A percentile compares a stretch with the other conserved stretches of the same genome.
Evolutionary conservation across 805 yeast genomes (phyloP).

Genomic region (Barnettozyma siamensis): DNA sequence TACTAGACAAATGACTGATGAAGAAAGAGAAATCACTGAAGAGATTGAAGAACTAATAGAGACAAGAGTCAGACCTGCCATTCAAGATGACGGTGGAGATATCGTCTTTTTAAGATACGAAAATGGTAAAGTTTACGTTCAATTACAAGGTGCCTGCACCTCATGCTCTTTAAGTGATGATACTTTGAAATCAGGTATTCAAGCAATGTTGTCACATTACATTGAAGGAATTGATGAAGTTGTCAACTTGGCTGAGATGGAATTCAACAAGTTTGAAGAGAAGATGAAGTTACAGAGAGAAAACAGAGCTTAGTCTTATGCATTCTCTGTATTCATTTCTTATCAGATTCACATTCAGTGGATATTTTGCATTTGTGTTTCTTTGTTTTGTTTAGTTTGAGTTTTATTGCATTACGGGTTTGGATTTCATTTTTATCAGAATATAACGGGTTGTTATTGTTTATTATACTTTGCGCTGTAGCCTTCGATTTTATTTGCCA

Average conservation of each 20-base stretch:
- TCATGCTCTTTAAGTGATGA: slow-evolving; percentile 88
- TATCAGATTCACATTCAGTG: neutral
- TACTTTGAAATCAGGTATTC: slow-evolving; percentile 92
- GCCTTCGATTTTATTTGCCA: slow-evolving; percentile 45
- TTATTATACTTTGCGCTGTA: slow-evolving; percentile 21
- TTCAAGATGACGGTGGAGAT: slow-evolving; percentile 88
- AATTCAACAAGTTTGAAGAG: slow-evolving; percentile 26
- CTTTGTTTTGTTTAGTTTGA: neutral
- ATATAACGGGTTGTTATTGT: neutral
- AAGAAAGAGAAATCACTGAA: slow-evolving; percentile 73
- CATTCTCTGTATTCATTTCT: neutral
- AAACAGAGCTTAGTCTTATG: slow-evolving; percentile 7
- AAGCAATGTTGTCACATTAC: slow-evolving; percentile 94
- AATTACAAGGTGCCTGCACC: slow-evolving; percentile 93
- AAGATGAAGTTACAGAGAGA: slow-evolving; percentile 19
- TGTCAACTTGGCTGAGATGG: slow-evolving; percentile 29
- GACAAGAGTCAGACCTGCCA: slow-evolving; percentile 72
- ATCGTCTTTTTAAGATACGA: slow-evolving; percentile 83
- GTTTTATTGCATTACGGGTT: no score
- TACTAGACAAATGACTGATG: slow-evolving; percentile 37
- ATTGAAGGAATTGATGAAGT: slow-evolving; percentile 93
- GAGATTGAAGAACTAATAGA: slow-evolving; percentile 90
- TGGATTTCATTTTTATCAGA: no score
- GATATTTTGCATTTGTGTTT: slow-evolving; percentile 1
- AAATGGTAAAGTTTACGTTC: slow-evolving; percentile 81